These are phyloP conservation scores for Solanum hybrid DNA, from an alignment of 305 asterid genomes.

Conservation along the genomic window DNA sequence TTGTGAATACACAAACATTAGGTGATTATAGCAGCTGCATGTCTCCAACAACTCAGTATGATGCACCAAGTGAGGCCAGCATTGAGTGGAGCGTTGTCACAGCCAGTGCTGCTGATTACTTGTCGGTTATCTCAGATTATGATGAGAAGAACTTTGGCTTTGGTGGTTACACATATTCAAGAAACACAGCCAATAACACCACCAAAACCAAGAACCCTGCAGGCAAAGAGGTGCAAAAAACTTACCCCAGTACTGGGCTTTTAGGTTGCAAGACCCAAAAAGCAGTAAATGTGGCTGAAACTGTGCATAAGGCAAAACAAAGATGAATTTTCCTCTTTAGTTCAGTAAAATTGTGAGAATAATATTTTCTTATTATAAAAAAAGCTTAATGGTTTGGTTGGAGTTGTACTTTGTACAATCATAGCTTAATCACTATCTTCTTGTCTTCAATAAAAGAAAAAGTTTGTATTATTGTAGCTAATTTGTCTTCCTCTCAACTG, in stretches of 20 bases:
- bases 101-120: slow-evolving; percentile 64
- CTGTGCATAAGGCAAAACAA: slow-evolving; percentile 3
- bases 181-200: neutral
- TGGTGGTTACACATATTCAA: neutral
- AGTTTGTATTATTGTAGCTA: slow-evolving; percentile 2
- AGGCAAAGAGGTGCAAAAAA: slow-evolving; percentile 12
- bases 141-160: slow-evolving; percentile 27
- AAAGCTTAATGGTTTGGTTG: neutral
- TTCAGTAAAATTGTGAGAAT: neutral
- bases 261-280: slow-evolving; percentile 26
- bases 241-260: neutral
- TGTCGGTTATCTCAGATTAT: slow-evolving; percentile 38
- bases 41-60: slow-evolving; percentile 54
- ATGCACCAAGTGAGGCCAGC: slow-evolving; percentile 83
- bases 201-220: neutral
- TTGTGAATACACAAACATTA: slow-evolving; percentile 2
- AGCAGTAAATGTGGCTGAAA: slow-evolving; percentile 1
- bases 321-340: slow-evolving; percentile 5
- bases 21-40: slow-evolving; percentile 28
- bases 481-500: slow-evolving; percentile 3
- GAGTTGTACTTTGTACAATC: neutral
- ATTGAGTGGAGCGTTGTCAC: slow-evolving; percentile 90
- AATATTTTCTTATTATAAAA: neutral
- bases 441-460: neutral
- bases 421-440: neutral